A percentile compares a stretch with the other conserved stretches of the same genome.
Evolutionary conservation across 805 yeast genomes (phyloP).

Genomic region (Candida quercuum): DNA sequence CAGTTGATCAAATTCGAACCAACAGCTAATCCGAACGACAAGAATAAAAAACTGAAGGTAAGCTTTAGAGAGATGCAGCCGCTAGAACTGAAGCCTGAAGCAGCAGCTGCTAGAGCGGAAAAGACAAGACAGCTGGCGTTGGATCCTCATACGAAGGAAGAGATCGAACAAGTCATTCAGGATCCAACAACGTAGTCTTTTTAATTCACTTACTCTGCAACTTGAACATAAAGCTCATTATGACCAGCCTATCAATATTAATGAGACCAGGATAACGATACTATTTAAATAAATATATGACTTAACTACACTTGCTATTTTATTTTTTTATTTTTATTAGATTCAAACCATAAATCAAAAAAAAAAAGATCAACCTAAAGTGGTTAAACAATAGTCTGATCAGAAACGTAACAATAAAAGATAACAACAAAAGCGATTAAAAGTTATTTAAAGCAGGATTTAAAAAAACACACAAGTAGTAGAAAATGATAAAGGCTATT

Average conservation of each 20-base stretch:
- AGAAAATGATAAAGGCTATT: neutral
- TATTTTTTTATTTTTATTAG: neutral
- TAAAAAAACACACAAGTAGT: too few relatives aligned
- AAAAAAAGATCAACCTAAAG: neutral
- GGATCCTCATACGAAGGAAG: conserved; percentile 2
- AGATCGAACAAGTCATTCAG: conserved; percentile 12
- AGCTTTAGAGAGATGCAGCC: conserved; percentile 33
- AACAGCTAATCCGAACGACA: conserved; percentile 33
- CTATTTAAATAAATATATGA: neutral
- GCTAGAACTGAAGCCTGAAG: conserved; percentile 33
- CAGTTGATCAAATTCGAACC: conserved; percentile 35
- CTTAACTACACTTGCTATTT: neutral
- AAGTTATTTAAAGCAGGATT: neutral
- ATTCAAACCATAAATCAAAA: conserved; percentile 1
- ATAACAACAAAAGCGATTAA: neutral
- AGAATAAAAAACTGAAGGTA: conserved; percentile 33
- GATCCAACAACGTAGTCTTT: conserved; percentile 9
- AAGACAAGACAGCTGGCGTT: neutral
- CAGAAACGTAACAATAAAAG: neutral
- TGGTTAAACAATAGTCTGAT: neutral
- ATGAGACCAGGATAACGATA: too few relatives aligned
- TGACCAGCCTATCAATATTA: too few relatives aligned
- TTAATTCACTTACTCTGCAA: too few relatives aligned
- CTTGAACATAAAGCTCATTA: too few relatives aligned
- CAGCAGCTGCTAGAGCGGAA: conserved; percentile 4